Conservation (phyloP, 2,329 filamentous ascomycete species). For the Acephala macrosclerotiorum region DNA sequence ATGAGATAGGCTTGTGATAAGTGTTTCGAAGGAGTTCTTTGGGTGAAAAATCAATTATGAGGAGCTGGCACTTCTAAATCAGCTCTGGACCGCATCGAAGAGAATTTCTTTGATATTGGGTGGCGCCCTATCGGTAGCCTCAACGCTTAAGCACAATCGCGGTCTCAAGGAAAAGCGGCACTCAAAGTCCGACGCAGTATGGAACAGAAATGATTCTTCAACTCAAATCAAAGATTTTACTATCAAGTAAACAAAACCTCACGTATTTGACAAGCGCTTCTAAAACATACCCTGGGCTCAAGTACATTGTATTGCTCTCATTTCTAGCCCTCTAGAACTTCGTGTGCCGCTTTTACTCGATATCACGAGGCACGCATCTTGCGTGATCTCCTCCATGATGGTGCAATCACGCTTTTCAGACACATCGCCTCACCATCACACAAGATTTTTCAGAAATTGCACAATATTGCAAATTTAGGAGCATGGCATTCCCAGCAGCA, state of each 20-base stretch:
- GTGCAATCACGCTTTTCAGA: not conserved
- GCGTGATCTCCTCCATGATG: constrained; percentile 7
- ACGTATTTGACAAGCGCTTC: too few relatives aligned
- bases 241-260: too few relatives aligned
- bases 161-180: too few relatives aligned
- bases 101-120: constrained; percentile 8
- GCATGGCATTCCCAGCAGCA: not conserved
- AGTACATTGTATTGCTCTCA: too few relatives aligned
- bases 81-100: not conserved
- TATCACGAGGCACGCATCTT: not conserved
- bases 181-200: too few relatives aligned
- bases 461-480: too few relatives aligned
- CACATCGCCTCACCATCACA: not conserved
- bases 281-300: too few relatives aligned
- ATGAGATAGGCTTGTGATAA: not conserved
- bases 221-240: too few relatives aligned
- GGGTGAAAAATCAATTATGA: not conserved
- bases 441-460: constrained; percentile 4
- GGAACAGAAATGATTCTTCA: too few relatives aligned
- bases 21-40: not conserved
- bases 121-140: not conserved
- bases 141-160: too few relatives aligned
- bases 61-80: constrained; percentile 2
- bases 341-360: too few relatives aligned
- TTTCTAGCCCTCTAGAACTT: too few relatives aligned